phyloP scores from a whole-genome alignment of 495 filamentous ascomycete species.

The Xylaria intraflava region DNA sequence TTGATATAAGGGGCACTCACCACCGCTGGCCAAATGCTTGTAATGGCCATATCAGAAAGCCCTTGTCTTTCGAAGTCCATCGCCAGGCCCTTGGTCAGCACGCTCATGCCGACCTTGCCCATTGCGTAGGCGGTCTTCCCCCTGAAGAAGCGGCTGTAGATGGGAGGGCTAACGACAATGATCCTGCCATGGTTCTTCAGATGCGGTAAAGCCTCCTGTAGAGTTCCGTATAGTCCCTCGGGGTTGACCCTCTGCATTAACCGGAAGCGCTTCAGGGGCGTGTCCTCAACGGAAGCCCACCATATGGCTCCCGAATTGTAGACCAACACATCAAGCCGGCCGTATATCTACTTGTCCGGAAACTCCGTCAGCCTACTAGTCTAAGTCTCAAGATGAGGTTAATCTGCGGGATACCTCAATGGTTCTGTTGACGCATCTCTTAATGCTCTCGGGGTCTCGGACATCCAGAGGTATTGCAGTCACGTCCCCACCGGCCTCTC shows the following conservation, averaged over 20 bases:
- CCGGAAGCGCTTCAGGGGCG: slow-evolving; percentile 70
- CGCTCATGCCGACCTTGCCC: slow-evolving; percentile 80
- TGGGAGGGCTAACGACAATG: slow-evolving; percentile 77
- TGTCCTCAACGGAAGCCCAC: slow-evolving; percentile 71
- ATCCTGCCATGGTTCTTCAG: slow-evolving; percentile 51
- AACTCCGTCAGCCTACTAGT: neutral
- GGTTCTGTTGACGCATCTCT: slow-evolving; percentile 54
- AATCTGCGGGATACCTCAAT: slow-evolving; percentile 38
- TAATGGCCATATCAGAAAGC: slow-evolving; percentile 63
- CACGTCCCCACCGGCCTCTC: slow-evolving; percentile 55
- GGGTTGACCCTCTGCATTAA: slow-evolving; percentile 79
- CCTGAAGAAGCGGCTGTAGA: slow-evolving; percentile 77
- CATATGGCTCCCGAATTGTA: slow-evolving; percentile 87
- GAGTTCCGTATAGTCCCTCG: slow-evolving; percentile 62
- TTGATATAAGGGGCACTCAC: slow-evolving; percentile 35
- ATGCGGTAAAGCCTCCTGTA: slow-evolving; percentile 61
- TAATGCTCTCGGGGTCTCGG: slow-evolving; percentile 55
- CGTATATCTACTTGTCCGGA: slow-evolving; percentile 38
- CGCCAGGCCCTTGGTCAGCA: slow-evolving; percentile 70
- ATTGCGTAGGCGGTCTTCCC: slow-evolving; percentile 87
- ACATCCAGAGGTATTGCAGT: slow-evolving; percentile 66
- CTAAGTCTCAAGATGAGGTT: neutral
- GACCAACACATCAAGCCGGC: slow-evolving; percentile 62
- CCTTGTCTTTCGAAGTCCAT: slow-evolving; percentile 75
- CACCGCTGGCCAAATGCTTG: slow-evolving; percentile 73